Percentiles rank a stretch among this genome's conserved stretches.
Evolutionary conservation across 148 eudicot genomes (phyloP).

Genomic region (Vaccinium corymbosum): DNA sequence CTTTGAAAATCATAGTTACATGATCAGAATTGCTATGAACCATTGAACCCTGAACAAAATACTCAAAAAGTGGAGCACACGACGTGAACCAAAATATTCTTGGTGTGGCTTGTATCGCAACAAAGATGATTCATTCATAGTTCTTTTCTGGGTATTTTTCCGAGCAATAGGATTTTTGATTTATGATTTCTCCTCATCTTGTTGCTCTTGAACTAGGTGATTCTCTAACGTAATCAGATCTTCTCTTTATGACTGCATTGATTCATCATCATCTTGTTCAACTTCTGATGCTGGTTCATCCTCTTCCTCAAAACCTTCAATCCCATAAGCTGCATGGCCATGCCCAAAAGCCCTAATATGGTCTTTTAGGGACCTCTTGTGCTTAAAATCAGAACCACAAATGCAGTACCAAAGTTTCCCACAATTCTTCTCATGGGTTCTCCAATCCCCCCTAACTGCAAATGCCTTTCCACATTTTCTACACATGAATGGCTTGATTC

Average conservation of each 20-base stretch:
- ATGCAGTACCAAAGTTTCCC: conserved; percentile 72
- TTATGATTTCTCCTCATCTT: background rate
- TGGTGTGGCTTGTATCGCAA: background rate
- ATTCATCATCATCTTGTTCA: conserved; percentile 52
- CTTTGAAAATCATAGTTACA: conserved; percentile 1
- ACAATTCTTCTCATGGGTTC: conserved; percentile 72
- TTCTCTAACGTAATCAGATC: background rate
- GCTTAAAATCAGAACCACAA: conserved; percentile 70
- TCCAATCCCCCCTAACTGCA: conserved; percentile 72
- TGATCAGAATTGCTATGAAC: background rate
- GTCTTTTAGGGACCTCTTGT: conserved; percentile 64
- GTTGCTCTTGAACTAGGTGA: background rate
- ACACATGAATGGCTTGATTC: conserved; percentile 59
- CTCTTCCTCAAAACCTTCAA: conserved; percentile 38
- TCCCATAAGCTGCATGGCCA: conserved; percentile 49
- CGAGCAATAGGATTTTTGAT: background rate
- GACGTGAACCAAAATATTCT: background rate
- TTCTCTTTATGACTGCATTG: conserved; percentile 11
- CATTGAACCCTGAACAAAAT: background rate
- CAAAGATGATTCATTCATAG: background rate
- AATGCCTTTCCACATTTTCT: conserved; percentile 60
- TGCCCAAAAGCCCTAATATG: conserved; percentile 57
- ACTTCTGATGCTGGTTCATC: conserved; percentile 59
- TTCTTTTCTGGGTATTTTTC: conserved; percentile 1
- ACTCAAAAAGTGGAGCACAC: background rate